Percentiles rank a stretch among this genome's conserved stretches.
These are phyloP conservation scores for Penicillium sp. DNA, from an alignment of 2,329 filamentous ascomycete genomes.

Conservation along the genomic window DNA sequence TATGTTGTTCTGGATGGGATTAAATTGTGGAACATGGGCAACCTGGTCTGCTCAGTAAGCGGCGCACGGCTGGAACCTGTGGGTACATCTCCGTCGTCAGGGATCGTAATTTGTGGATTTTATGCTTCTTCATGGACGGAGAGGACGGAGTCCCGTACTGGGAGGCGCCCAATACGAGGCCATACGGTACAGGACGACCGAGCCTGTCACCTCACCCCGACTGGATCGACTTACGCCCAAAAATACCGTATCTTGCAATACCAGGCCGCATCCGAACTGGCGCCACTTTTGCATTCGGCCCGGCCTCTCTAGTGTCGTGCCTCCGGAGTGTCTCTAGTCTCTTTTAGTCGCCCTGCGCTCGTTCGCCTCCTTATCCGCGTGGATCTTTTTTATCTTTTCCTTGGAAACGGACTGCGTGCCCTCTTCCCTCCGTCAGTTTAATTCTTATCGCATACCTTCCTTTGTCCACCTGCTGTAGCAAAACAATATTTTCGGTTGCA, in stretches of 20 bases:
- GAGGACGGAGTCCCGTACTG: not conserved
- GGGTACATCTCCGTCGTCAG: not conserved
- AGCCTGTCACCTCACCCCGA: too few species aligned
- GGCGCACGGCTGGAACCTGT: not conserved
- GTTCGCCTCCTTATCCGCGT: constrained; percentile 14
- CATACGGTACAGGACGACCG: not conserved
- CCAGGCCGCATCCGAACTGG: constrained; percentile 23
- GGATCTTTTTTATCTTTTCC: constrained; percentile 10
- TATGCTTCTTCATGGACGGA: not conserved
- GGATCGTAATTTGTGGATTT: not conserved
- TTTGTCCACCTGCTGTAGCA: not conserved
- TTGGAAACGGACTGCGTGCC: not conserved
- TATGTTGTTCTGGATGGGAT: not conserved
- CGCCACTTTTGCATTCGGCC: constrained; percentile 18
- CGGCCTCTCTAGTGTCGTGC: too few species aligned
- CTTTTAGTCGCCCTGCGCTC: not conserved
- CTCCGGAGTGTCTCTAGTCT: too few species aligned
- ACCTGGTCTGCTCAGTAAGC: not conserved
- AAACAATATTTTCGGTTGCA: not conserved
- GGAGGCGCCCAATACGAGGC: not conserved
- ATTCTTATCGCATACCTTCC: constrained; percentile 22
- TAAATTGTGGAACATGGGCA: not conserved
- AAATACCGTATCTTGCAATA: not conserved
- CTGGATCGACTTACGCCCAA: not conserved
- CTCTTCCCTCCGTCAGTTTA: constrained; percentile 8